Conservation (phyloP, 768 basidiomycete species). For the Leccinum broughii region DNA sequence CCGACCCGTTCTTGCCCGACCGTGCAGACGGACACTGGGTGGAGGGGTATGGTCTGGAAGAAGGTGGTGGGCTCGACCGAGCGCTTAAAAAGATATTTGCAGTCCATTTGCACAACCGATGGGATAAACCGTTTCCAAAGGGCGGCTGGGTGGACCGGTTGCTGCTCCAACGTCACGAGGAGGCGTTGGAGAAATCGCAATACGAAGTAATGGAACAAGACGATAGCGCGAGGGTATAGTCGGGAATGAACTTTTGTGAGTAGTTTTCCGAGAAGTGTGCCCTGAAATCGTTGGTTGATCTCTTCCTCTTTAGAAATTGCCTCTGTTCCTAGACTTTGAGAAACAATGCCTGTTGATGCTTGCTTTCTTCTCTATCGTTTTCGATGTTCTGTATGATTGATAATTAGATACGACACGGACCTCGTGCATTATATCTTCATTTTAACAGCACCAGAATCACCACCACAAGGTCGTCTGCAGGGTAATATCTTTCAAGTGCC, state of each 20-base stretch:
- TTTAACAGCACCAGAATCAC: neutral
- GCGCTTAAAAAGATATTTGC: slow-evolving; percentile 75
- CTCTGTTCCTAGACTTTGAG: neutral
- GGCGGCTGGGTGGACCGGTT: slow-evolving; percentile 87
- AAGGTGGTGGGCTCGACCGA: slow-evolving; percentile 62
- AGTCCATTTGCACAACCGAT: slow-evolving; percentile 94
- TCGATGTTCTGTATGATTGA: neutral
- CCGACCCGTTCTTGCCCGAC: slow-evolving; percentile 79
- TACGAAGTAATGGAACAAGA: neutral
- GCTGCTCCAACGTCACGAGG: slow-evolving; percentile 63
- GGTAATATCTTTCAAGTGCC: neutral
- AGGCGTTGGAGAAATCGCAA: slow-evolving; percentile 18
- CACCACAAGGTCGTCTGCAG: neutral
- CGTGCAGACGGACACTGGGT: slow-evolving; percentile 60
- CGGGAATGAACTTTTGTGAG: neutral
- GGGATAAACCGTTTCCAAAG: slow-evolving; percentile 80
- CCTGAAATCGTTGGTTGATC: neutral
- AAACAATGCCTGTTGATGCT: neutral
- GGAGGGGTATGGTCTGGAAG: slow-evolving; percentile 49
- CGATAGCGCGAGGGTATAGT: neutral
- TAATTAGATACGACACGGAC: neutral
- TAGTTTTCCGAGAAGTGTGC: neutral
- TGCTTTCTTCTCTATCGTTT: neutral
- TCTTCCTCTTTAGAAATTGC: neutral
- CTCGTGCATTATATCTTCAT: neutral